A percentile compares a stretch with the other conserved stretches of the same genome.
These are phyloP conservation scores for Solanum tarapatanum DNA, from an alignment of 257 asterid species.

Conservation along the genomic window DNA sequence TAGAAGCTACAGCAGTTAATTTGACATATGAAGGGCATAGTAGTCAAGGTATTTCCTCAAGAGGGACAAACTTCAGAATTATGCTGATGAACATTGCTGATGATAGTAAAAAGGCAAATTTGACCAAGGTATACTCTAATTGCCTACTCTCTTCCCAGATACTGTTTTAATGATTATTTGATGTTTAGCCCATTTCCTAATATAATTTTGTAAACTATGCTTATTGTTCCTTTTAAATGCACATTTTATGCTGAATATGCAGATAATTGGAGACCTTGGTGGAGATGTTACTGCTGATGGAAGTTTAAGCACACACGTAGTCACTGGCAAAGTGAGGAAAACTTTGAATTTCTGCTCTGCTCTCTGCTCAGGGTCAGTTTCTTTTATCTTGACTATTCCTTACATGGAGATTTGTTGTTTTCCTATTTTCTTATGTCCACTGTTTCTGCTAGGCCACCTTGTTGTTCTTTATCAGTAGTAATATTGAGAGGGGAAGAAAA, in stretches of 20 bases:
- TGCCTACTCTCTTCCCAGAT: background rate
- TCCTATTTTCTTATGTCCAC: background rate
- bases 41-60: slow-evolving; percentile 5
- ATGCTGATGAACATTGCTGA: slow-evolving; percentile 93
- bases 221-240: background rate
- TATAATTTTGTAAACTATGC: background rate
- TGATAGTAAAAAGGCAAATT: slow-evolving; percentile 50
- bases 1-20: slow-evolving; percentile 16
- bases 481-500: background rate
- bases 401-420: background rate
- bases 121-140: slow-evolving; percentile 48
- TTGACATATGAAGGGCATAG: slow-evolving; percentile 17
- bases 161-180: background rate
- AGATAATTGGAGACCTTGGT: slow-evolving; percentile 77
- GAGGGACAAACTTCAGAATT: slow-evolving; percentile 25
- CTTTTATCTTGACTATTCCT: background rate
- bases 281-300: slow-evolving; percentile 83
- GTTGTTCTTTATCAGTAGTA: background rate
- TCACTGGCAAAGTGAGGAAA: slow-evolving; percentile 73
- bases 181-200: background rate
- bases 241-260: slow-evolving; percentile 10
- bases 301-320: slow-evolving; percentile 59
- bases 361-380: slow-evolving; percentile 88
- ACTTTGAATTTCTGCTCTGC: slow-evolving; percentile 81
- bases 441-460: background rate